Evolutionary conservation across 495 filamentous ascomycete genomes (phyloP).

Genomic region (Penicillium bialowiezense): DNA sequence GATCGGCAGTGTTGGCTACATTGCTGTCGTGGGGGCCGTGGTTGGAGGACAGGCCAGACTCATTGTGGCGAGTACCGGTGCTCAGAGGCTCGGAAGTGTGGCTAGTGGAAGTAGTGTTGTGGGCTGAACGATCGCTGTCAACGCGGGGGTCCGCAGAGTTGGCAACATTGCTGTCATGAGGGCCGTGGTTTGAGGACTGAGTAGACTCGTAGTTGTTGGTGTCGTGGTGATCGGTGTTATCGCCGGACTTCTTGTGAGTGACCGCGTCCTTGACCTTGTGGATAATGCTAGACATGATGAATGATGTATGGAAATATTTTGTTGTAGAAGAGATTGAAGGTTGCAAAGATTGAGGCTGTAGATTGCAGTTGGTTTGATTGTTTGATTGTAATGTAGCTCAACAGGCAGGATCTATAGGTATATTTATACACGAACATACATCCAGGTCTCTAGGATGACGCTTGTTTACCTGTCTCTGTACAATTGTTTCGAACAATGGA

Average conservation of each 20-base stretch:
- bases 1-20: slow-evolving; percentile 45
- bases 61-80: slow-evolving; percentile 10
- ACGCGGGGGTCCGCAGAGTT: slow-evolving; percentile 19
- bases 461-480: no score
- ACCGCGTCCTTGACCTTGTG: slow-evolving; percentile 70
- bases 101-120: slow-evolving; percentile 4
- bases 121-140: slow-evolving; percentile 13
- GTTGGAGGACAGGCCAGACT: slow-evolving; percentile 15
- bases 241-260: slow-evolving; percentile 28
- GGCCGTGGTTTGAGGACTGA: slow-evolving; percentile 15
- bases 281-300: slow-evolving; percentile 60
- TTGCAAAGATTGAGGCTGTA: no score
- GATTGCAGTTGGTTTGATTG: no score
- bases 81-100: slow-evolving; percentile 21
- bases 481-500: no score
- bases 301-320: neutral
- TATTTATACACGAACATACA: no score
- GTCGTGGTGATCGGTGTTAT: neutral
- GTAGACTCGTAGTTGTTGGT: slow-evolving; percentile 8
- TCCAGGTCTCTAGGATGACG: no score
- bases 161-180: slow-evolving; percentile 20
- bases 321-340: neutral
- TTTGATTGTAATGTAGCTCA: no score
- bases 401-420: no score
- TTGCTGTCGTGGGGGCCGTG: slow-evolving; percentile 44